A percentile compares a stretch with the other conserved stretches of the same genome.
phyloP scores from a whole-genome alignment of 192 early-diverging fungal genomes.

The Haplosporangium gracile region DNA sequence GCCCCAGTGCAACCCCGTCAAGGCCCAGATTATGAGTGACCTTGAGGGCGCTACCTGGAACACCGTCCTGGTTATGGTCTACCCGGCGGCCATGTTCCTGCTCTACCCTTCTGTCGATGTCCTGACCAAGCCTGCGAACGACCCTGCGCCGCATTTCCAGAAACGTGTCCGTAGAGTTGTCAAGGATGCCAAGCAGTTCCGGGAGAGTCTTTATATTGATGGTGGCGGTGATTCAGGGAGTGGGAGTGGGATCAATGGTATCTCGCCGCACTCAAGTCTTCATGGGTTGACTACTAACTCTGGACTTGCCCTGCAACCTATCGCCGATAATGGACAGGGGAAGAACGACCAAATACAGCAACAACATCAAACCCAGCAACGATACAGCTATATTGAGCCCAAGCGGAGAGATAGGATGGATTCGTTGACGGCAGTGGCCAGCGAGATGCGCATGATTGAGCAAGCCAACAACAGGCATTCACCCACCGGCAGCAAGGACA shows the following conservation, averaged over 20 bases:
- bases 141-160: conserved; percentile 30
- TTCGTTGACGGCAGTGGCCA: conserved; percentile 35
- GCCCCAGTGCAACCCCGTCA: background rate
- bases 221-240: background rate
- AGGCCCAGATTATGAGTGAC: conserved; percentile 37
- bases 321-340: background rate
- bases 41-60: conserved; percentile 33
- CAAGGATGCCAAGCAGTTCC: conserved; percentile 38
- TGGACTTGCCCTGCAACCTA: background rate
- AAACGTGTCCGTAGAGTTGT: conserved; percentile 39
- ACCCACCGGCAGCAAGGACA: background rate
- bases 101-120: conserved; percentile 48
- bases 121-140: conserved; percentile 42
- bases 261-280: conserved; percentile 20
- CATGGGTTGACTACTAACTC: conserved; percentile 37
- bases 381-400: conserved; percentile 25
- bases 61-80: conserved; percentile 36
- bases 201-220: conserved; percentile 37
- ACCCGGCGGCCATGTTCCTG: conserved; percentile 51
- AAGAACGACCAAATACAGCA: conserved; percentile 14
- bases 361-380: background rate
- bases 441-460: conserved; percentile 33
- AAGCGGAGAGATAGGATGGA: conserved; percentile 41
- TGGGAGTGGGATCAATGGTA: background rate
- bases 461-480: conserved; percentile 1